Evolutionary conservation across 305 asterid species (phyloP), one percentile per base, ranked within the genome.

Genomic region (Solanum hybrid): DNA sequence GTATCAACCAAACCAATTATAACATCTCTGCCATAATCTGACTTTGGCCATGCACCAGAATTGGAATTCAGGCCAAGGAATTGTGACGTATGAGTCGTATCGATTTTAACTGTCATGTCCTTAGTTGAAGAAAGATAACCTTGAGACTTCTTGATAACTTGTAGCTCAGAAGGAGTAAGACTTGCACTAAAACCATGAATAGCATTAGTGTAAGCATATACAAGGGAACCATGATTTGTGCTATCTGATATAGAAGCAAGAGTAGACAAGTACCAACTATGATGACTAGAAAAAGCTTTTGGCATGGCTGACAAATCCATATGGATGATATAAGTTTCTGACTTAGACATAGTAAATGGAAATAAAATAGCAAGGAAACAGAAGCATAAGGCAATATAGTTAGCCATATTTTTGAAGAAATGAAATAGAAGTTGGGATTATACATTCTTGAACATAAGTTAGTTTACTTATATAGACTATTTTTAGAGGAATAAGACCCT

Each of bases 1-100:
- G 96, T 93, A 65, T 97, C 99, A 78, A 97, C 93, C 4, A 97
- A 33, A 0, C 98, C 99, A 37, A 97, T 89, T 51, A 96, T 94
- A 70, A 96, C 93, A 87, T 95, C 97, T 86, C 73, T 90, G 6
- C 99, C 99, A n/a, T 90, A 95, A 86, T 92, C 91, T 3, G 98
- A 95, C 68, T 7, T 92, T 0, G 95, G 98, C 98, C 98, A 97
- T 3, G 92, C 93, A 1, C 98, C 98, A 10, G 82, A 3, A 39
- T 92, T 27, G 9, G 93, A 65, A 88, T 92, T 93, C 7, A 97
- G 96, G 90, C 98, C 99, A 22, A 97, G 95, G 88, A 97, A 96
- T 37, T 91, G 86, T 86, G 88, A 90, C 2, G 99, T 92, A 27
- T 93, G 96, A 3, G 98, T 95, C 3, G 98, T 96, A 91, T 96